Evolutionary conservation across 1,284 basidiomycete species (phyloP), one percentile per base, ranked within the genome.

Genomic region (Abortiporus biennis): DNA sequence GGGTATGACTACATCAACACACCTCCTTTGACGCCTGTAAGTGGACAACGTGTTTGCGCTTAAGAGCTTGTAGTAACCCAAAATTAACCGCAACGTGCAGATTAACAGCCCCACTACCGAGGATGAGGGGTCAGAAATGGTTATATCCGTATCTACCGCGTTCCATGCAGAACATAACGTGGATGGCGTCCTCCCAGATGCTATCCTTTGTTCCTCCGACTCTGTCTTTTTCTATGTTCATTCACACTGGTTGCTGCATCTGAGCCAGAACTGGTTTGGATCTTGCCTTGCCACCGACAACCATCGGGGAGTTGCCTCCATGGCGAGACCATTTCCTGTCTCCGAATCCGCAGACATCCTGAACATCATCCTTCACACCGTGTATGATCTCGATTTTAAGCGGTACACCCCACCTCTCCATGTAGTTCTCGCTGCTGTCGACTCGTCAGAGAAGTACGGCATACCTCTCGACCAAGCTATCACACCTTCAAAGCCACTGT

Each of bases 171-270:
- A n/a, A n/a, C n/a, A n/a, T n/a, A n/a, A n/a, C n/a, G n/a, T n/a
- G n/a, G n/a, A n/a, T n/a, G n/a, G n/a, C 0, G 52, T 67, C 12
- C 64, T 67, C 1, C 72, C 79, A 3, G 78, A 85, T 54, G 50
- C 74, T 37, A 66, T 79, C 48, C 63, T 85, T 32, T 59, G 82
- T 41, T 76, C 84, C 3, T 67, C 73, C 19, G 83, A 86, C 53
- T 69, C 69, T 12, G 82, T 86, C 27, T 82, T 82, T 56, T 86
- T 65, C 50, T 61, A 61, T 35, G 56, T 58, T 16, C 61, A 64
- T 42, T 44, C 52, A 1, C 42, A 51, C 24, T 47, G 48, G 16
- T 43, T 65, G 16, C 47, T 61, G 29, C 32, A 38, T 9, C 47
- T 47, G 1, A 63, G 62, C 21, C 35, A 39, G 21, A 64, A 64